phyloP scores from a whole-genome alignment of 768 basidiomycete species.

The Rhodosporidiobolus odoratus region DNA sequence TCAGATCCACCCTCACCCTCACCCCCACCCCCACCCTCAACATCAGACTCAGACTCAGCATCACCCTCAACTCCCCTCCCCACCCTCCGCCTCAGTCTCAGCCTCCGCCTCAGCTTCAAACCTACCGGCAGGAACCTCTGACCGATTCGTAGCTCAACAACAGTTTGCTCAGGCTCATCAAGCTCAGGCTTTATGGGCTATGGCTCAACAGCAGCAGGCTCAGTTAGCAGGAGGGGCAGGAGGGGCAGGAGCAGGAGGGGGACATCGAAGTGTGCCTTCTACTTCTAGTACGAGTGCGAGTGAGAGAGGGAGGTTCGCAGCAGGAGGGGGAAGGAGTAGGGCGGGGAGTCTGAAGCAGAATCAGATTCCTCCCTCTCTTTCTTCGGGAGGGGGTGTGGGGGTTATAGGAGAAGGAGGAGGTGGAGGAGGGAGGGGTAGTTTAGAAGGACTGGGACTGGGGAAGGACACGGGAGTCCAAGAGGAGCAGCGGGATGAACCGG shows the following conservation, averaged over 20 bases:
- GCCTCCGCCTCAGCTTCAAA: neutral
- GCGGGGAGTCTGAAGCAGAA: neutral
- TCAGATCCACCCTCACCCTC: neutral
- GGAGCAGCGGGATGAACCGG: too few species aligned
- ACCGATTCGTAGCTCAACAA: constrained; percentile 19
- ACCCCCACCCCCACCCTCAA: neutral
- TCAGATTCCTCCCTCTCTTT: neutral
- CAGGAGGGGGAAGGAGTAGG: neutral
- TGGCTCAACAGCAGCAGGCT: neutral
- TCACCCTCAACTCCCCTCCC: too few species aligned
- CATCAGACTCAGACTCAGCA: neutral
- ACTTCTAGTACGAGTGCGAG: too few species aligned
- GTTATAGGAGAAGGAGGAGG: neutral
- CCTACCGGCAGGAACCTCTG: neutral
- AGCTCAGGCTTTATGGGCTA: constrained; percentile 27
- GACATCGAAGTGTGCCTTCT: too few species aligned
- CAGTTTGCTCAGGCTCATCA: constrained; percentile 33
- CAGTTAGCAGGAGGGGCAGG: neutral
- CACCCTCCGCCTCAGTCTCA: too few species aligned
- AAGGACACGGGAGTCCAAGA: too few species aligned
- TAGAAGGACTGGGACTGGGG: too few species aligned
- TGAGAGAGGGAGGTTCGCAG: neutral
- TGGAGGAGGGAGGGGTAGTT: neutral
- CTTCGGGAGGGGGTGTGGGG: too few species aligned
- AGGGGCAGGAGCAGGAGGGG: too few species aligned